Evolutionary conservation across 306 rosid genomes (phyloP).

Genomic region (Canavalia gladiata): DNA sequence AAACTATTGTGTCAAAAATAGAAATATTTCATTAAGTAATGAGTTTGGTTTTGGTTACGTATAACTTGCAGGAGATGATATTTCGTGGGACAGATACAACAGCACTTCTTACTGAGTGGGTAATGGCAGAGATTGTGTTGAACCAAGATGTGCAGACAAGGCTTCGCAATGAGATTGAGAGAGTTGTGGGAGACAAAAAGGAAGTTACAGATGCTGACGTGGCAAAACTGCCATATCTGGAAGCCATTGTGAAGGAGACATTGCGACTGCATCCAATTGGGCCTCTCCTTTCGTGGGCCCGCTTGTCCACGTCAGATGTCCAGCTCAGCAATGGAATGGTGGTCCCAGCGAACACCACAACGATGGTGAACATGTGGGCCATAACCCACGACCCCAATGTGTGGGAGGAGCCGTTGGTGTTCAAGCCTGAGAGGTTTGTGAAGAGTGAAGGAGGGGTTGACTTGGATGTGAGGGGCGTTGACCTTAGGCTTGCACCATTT

Average conservation of each 20-base stretch:
- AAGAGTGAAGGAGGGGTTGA: conserved; percentile 57
- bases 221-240: conserved; percentile 48
- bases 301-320: conserved; percentile 64
- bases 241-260: conserved; percentile 59
- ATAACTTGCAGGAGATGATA: conserved; percentile 57
- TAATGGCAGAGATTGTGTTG: conserved; percentile 60
- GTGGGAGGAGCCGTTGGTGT: conserved; percentile 49
- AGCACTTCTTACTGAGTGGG: conserved; percentile 61
- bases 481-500: conserved; percentile 65
- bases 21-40: not conserved
- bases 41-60: not conserved
- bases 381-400: conserved; percentile 56
- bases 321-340: conserved; percentile 66
- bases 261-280: conserved; percentile 62
- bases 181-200: conserved; percentile 42
- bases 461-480: conserved; percentile 58
- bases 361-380: conserved; percentile 69
- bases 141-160: conserved; percentile 50
- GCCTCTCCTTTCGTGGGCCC: conserved; percentile 71
- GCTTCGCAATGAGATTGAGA: conserved; percentile 48
- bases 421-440: conserved; percentile 64
- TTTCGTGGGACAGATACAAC: conserved; percentile 66
- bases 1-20: not conserved
- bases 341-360: conserved; percentile 59
- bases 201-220: conserved; percentile 51